Percentiles rank a stretch among this genome's conserved stretches.
Evolutionary conservation across 2,329 filamentous ascomycete genomes (phyloP).

Genomic region (Epichloe sp.): DNA sequence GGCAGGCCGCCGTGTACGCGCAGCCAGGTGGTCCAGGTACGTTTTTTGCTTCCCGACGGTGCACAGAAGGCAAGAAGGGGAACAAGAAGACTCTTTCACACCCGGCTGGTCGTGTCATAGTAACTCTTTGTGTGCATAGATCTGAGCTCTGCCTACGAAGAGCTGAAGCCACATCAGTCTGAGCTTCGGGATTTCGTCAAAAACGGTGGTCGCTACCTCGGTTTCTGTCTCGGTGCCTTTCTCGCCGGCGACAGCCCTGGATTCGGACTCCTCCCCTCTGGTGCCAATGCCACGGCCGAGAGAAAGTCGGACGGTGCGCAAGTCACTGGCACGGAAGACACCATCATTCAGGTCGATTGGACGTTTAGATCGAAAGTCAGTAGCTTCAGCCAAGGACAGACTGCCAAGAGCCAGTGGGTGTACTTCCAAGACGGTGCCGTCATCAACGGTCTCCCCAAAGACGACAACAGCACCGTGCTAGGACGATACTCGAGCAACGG

Average conservation of each 20-base stretch:
- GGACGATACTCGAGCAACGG: constrained; percentile 12
- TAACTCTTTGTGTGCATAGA: constrained; percentile 5
- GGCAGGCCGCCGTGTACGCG: constrained; percentile 8
- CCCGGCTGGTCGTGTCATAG: no score
- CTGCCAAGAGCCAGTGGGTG: constrained; percentile 9
- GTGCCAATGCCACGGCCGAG: constrained; percentile 6
- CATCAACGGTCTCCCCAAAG: constrained; percentile 6
- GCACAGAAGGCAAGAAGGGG: background rate
- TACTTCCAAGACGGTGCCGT: constrained; percentile 15
- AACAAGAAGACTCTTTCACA: no score
- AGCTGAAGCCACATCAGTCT: constrained; percentile 6
- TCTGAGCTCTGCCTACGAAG: constrained; percentile 8
- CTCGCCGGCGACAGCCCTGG: constrained; percentile 13
- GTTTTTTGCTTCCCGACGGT: background rate
- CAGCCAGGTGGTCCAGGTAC: constrained; percentile 11
- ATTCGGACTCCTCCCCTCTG: constrained; percentile 8
- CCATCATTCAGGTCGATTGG: constrained; percentile 15
- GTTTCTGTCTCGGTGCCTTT: constrained; percentile 16
- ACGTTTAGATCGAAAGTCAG: constrained; percentile 6
- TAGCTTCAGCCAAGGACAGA: constrained; percentile 4
- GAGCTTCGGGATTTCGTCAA: constrained; percentile 10
- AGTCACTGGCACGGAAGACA: constrained; percentile 9
- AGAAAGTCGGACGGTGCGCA: constrained; percentile 6
- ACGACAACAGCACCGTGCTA: constrained; percentile 6
- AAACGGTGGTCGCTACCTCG: constrained; percentile 13